phyloP scores from a whole-genome alignment of 805 yeast genomes.

The Zygosaccharomyces pseudorouxii region DNA sequence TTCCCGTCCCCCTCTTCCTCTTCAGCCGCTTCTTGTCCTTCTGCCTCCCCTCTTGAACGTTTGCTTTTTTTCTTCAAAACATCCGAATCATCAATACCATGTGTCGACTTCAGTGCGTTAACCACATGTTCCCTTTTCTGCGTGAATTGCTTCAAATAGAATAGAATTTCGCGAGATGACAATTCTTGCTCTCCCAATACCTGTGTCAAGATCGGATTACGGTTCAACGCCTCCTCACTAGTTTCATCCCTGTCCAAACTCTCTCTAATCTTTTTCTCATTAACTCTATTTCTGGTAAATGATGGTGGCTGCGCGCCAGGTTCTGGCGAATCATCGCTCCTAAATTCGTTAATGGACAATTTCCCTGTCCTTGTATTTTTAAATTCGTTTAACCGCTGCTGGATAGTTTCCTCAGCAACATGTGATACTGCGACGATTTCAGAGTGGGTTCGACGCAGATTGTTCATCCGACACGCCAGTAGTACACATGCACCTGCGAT shows the following conservation, averaged over 20 bases:
- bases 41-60: constrained; percentile 10
- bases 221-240: constrained; percentile 38
- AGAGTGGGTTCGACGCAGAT: constrained; percentile 82
- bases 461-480: constrained; percentile 95
- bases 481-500: constrained; percentile 94
- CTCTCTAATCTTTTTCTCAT: constrained; percentile 42
- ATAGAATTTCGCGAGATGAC: constrained; percentile 43
- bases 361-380: constrained; percentile 68
- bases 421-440: constrained; percentile 95
- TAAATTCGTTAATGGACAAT: constrained; percentile 68
- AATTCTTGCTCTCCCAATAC: constrained; percentile 43
- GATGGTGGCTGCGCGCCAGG: constrained; percentile 73
- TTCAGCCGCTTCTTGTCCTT: constrained; percentile 13
- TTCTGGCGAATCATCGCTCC: constrained; percentile 46
- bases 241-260: constrained; percentile 32
- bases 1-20: constrained; percentile 13
- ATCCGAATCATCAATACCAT: constrained; percentile 33
- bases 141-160: constrained; percentile 33
- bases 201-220: constrained; percentile 43
- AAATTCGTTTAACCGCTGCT: constrained; percentile 84
- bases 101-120: constrained; percentile 27
- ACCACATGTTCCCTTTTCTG: constrained; percentile 29
- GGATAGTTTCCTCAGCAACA: constrained; percentile 91
- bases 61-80: constrained; percentile 16
- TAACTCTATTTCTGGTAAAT: constrained; percentile 54